Percentiles rank a stretch among this genome's conserved stretches.
Conservation (phyloP, 1,284 basidiomycete species). For the Jaminaea rosea region DNA sequence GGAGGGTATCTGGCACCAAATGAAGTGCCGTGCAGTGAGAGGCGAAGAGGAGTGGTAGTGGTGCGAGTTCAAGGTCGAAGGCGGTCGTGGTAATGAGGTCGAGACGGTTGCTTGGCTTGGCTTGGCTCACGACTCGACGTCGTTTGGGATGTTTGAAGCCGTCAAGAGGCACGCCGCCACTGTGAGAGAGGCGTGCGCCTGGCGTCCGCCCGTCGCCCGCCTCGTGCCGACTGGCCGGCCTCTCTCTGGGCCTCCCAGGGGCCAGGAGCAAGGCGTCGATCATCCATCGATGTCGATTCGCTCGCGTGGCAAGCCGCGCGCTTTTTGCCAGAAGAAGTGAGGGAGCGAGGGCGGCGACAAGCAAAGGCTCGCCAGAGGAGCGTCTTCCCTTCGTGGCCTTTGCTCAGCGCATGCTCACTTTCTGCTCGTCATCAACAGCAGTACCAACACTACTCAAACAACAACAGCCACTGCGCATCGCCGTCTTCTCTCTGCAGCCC, state of each 20-base stretch:
- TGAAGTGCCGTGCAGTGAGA: not conserved
- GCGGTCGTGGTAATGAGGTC: not conserved
- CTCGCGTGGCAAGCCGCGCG: too few species aligned
- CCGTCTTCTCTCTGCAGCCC: not conserved
- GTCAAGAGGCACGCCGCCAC: too few species aligned
- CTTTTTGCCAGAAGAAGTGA: too few species aligned
- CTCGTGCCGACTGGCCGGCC: too few species aligned
- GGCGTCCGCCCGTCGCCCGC: too few species aligned
- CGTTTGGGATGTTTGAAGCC: too few species aligned
- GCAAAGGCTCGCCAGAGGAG: conserved; percentile 7
- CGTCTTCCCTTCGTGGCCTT: not conserved
- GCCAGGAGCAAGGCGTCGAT: too few species aligned
- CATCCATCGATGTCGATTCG: too few species aligned
- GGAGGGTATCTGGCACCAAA: not conserved
- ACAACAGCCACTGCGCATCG: not conserved
- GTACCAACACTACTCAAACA: not conserved
- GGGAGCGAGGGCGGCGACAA: conserved; percentile 1
- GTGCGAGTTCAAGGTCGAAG: not conserved
- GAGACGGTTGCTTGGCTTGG: not conserved
- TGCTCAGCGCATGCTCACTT: not conserved
- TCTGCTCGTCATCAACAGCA: not conserved
- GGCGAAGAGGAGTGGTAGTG: not conserved
- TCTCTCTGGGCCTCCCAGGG: too few species aligned
- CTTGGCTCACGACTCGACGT: too few species aligned
- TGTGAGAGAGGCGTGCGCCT: too few species aligned